Percentiles rank a stretch among this genome's conserved stretches.
These are phyloP conservation scores for Daldinia bambusicola DNA, from an alignment of 495 filamentous ascomycete species.

Conservation along the genomic window DNA sequence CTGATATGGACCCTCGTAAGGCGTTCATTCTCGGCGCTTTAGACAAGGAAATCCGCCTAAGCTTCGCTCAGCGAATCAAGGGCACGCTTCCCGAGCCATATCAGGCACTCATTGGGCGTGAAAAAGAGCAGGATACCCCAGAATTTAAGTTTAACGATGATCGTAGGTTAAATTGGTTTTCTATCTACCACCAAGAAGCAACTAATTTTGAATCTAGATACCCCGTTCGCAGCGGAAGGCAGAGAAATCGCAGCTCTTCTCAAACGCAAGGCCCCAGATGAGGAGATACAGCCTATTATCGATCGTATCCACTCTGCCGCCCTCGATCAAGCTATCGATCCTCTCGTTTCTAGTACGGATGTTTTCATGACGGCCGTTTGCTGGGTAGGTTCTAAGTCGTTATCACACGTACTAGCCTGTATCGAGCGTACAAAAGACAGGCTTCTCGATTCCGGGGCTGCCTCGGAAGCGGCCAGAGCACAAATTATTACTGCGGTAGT, in stretches of 20 bases:
- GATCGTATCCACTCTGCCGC: slow-evolving; percentile 81
- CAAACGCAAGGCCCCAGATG: slow-evolving; percentile 81
- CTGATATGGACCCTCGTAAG: slow-evolving; percentile 84
- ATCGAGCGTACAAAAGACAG: slow-evolving; percentile 97
- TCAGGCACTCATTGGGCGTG: slow-evolving; percentile 79
- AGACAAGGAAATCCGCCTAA: slow-evolving; percentile 96
- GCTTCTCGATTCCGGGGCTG: slow-evolving; percentile 77
- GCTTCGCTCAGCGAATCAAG: slow-evolving; percentile 95
- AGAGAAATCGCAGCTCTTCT: slow-evolving; percentile 81
- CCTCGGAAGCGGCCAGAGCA: slow-evolving; percentile 74
- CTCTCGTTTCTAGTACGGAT: slow-evolving; percentile 84
- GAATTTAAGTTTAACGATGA: slow-evolving; percentile 90
- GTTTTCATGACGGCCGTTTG: slow-evolving; percentile 93
- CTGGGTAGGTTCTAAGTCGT: slow-evolving; percentile 90
- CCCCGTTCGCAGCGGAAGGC: slow-evolving; percentile 83
- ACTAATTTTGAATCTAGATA: slow-evolving; percentile 60
- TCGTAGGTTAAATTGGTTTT: slow-evolving; percentile 62
- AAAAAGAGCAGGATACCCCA: slow-evolving; percentile 92
- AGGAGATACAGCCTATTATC: slow-evolving; percentile 81
- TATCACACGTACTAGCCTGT: slow-evolving; percentile 94
- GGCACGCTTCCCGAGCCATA: slow-evolving; percentile 90
- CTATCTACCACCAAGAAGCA: background rate
- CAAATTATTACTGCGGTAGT: slow-evolving; percentile 93
- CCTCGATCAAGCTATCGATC: slow-evolving; percentile 72
- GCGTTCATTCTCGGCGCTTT: slow-evolving; percentile 89